phyloP scores from a whole-genome alignment of 2,329 filamentous ascomycete species.

The Arthrobotrys megalospora region DNA sequence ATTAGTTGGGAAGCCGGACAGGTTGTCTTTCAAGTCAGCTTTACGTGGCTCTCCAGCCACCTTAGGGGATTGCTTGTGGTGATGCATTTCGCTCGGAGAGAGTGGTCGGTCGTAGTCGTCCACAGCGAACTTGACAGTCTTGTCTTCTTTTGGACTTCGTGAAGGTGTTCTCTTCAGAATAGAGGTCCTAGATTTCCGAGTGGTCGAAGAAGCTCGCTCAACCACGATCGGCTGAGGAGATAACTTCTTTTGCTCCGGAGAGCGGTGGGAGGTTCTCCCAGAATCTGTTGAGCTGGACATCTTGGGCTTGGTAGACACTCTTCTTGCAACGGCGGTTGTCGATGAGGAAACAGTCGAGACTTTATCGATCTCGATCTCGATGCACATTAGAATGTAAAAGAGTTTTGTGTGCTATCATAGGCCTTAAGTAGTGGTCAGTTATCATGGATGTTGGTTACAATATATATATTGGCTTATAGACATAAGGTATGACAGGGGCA shows the following conservation, averaged over 20 bases:
- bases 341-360: constrained; percentile 58
- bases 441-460: not conserved
- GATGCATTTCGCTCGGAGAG: constrained; percentile 51
- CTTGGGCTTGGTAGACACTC: constrained; percentile 49
- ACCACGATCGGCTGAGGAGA: constrained; percentile 48
- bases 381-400: constrained; percentile 49
- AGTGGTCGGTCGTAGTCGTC: constrained; percentile 61
- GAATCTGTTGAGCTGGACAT: constrained; percentile 50
- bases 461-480: constrained; percentile 15
- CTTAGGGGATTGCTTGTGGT: constrained; percentile 54
- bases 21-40: constrained; percentile 49
- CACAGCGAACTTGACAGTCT: constrained; percentile 60
- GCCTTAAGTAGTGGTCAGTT: constrained; percentile 22
- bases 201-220: constrained; percentile 39
- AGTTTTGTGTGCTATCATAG: constrained; percentile 36
- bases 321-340: constrained; percentile 51
- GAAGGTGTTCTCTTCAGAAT: constrained; percentile 54
- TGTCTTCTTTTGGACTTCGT: constrained; percentile 50
- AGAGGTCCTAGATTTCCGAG: constrained; percentile 42
- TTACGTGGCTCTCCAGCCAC: constrained; percentile 51
- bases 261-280: constrained; percentile 53
- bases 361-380: constrained; percentile 61
- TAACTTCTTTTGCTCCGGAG: constrained; percentile 41
- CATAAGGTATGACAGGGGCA: constrained; percentile 9
- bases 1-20: constrained; percentile 51